Percentiles rank a stretch among this genome's conserved stretches.
phyloP scores from a whole-genome alignment of 345 rosid species.

The Salix udensis region DNA sequence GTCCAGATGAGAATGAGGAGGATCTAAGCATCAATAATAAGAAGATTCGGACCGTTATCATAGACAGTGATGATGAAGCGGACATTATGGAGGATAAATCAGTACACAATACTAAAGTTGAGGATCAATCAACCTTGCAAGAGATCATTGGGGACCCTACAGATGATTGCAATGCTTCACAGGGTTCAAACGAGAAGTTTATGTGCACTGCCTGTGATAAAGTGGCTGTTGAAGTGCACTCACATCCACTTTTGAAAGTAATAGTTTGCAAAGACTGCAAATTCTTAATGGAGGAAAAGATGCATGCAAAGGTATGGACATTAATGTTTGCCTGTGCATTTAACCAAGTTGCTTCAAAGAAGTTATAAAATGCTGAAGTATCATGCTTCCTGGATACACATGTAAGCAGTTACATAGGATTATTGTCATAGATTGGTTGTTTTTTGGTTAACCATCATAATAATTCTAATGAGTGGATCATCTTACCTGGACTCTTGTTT shows the following conservation, averaged over 20 bases:
- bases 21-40: slow-evolving; percentile 37
- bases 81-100: slow-evolving; percentile 31
- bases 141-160: slow-evolving; percentile 18
- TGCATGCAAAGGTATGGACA: slow-evolving; percentile 56
- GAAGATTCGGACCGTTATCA: slow-evolving; percentile 35
- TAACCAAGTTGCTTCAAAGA: background rate
- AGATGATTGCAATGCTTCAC: slow-evolving; percentile 26
- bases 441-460: background rate
- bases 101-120: slow-evolving; percentile 17
- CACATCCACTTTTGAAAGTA: slow-evolving; percentile 81
- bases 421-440: background rate
- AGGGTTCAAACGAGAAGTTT: slow-evolving; percentile 36
- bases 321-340: background rate
- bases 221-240: slow-evolving; percentile 55
- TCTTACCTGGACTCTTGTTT: background rate
- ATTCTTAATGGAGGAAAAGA: slow-evolving; percentile 56
- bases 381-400: background rate
- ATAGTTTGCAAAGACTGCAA: slow-evolving; percentile 87
- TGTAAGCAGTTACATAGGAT: background rate
- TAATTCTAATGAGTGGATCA: background rate
- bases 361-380: background rate
- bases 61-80: slow-evolving; percentile 44
- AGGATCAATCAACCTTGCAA: slow-evolving; percentile 27
- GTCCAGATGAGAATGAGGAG: slow-evolving; percentile 38
- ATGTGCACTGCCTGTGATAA: slow-evolving; percentile 78